phyloP scores from a whole-genome alignment of 768 basidiomycete genomes.

The Ephemerocybe angulata region DNA sequence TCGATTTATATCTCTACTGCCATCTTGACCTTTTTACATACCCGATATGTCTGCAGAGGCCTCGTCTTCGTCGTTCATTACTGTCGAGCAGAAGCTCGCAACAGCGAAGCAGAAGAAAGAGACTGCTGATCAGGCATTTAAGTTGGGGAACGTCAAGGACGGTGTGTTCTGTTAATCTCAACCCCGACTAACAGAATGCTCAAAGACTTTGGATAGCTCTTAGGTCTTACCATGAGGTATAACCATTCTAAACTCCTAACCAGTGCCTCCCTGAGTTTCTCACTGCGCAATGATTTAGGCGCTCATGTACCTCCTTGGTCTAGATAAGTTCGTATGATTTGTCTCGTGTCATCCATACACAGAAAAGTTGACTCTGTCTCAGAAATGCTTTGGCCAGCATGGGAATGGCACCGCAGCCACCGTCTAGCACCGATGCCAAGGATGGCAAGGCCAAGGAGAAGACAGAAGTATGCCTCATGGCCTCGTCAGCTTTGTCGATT shows the following conservation, averaged over 20 bases:
- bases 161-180: slow-evolving; percentile 39
- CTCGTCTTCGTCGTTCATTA: slow-evolving; percentile 12
- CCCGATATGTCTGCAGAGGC: slow-evolving; percentile 9
- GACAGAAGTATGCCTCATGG: slow-evolving; percentile 52
- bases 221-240: slow-evolving; percentile 68
- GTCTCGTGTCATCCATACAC: background rate
- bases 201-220: slow-evolving; percentile 45
- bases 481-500: background rate
- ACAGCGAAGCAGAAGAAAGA: slow-evolving; percentile 69
- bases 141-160: slow-evolving; percentile 54
- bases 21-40: slow-evolving; percentile 5
- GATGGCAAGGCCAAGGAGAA: slow-evolving; percentile 47
- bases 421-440: slow-evolving; percentile 24
- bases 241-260: slow-evolving; percentile 8
- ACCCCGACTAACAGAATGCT: background rate
- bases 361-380: slow-evolving; percentile 2
- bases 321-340: slow-evolving; percentile 62
- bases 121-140: slow-evolving; percentile 64
- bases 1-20: slow-evolving; percentile 1
- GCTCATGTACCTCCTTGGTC: slow-evolving; percentile 66
- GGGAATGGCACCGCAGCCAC: slow-evolving; percentile 34
- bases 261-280: slow-evolving; percentile 2
- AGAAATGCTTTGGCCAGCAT: slow-evolving; percentile 58
- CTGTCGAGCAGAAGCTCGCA: slow-evolving; percentile 43
- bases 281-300: slow-evolving; percentile 37